Percentiles rank a stretch among this genome's conserved stretches.
These are phyloP conservation scores for Pittosporum tobira DNA, from an alignment of 129 eudicot species.

Conservation along the genomic window DNA sequence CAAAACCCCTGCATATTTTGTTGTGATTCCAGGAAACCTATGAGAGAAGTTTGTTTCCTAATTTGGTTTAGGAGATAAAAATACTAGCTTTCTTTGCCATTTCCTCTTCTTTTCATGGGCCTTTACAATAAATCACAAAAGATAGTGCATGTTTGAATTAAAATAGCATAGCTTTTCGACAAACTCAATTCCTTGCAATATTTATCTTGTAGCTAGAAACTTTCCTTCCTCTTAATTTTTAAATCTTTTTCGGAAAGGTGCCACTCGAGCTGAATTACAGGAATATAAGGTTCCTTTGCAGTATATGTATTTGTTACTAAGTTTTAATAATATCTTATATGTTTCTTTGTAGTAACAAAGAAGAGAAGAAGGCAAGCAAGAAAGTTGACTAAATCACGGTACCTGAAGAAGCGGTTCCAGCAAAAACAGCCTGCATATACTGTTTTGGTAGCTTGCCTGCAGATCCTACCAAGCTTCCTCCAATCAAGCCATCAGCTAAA, in stretches of 20 bases:
- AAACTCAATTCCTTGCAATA: neutral
- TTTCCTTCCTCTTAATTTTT: neutral
- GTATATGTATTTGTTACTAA: neutral
- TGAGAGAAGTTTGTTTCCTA: too few species aligned
- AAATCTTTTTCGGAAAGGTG: neutral
- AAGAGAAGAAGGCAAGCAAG: neutral
- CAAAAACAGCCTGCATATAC: slow-evolving; percentile 92
- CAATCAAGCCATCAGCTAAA: slow-evolving; percentile 67
- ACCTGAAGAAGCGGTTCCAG: slow-evolving; percentile 95
- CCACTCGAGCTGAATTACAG: neutral
- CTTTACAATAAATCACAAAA: too few species aligned
- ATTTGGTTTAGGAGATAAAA: too few species aligned
- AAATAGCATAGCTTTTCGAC: neutral
- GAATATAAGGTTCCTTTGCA: neutral
- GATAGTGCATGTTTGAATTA: too few species aligned
- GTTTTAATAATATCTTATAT: neutral
- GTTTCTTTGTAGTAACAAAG: neutral
- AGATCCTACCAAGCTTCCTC: slow-evolving; percentile 72
- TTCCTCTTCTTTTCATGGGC: neutral
- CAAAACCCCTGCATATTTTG: too few species aligned
- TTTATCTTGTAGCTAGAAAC: neutral
- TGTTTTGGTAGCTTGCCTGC: slow-evolving; percentile 82
- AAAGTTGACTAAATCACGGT: slow-evolving; percentile 9
- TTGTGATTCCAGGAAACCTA: too few species aligned
- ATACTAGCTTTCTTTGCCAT: too few species aligned